Conservation (phyloP, 768 basidiomycete genomes). For the Tricholoma hemisulphureum region DNA sequence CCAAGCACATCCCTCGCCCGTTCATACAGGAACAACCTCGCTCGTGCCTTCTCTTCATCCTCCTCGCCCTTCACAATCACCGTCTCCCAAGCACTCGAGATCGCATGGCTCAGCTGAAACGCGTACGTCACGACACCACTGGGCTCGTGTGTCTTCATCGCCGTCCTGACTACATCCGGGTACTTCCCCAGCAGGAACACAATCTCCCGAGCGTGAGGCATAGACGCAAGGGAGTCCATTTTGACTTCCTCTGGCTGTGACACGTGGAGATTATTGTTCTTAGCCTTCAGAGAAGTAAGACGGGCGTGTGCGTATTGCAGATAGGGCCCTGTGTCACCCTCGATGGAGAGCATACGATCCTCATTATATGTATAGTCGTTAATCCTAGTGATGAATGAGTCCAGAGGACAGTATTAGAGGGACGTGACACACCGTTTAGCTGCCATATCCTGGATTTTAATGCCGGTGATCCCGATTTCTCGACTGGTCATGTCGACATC, state of each 20-base stretch:
- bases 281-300: constrained; percentile 84
- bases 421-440: constrained; percentile 69
- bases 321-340: constrained; percentile 95
- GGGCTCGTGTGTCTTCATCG: constrained; percentile 83
- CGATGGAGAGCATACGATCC: constrained; percentile 92
- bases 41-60: constrained; percentile 74
- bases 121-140: constrained; percentile 89
- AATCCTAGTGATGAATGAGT: constrained; percentile 49
- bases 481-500: constrained; percentile 77
- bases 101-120: constrained; percentile 83
- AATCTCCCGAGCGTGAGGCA: constrained; percentile 78
- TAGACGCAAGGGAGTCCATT: constrained; percentile 62
- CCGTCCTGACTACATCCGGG: constrained; percentile 87
- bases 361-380: constrained; percentile 97
- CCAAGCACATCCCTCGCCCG: constrained; percentile 88
- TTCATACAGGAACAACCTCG: constrained; percentile 86
- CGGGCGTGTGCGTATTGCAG: constrained; percentile 97
- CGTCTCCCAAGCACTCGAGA: constrained; percentile 90
- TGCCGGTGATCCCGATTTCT: constrained; percentile 90
- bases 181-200: constrained; percentile 84
- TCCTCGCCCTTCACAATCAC: constrained; percentile 82
- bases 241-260: constrained; percentile 69
- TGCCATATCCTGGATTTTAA: constrained; percentile 98
- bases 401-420: not conserved
- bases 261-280: constrained; percentile 83